A percentile compares a stretch with the other conserved stretches of the same genome.
These are phyloP conservation scores for Rhizophora apiculata DNA, from an alignment of 345 rosid genomes.

Conservation along the genomic window DNA sequence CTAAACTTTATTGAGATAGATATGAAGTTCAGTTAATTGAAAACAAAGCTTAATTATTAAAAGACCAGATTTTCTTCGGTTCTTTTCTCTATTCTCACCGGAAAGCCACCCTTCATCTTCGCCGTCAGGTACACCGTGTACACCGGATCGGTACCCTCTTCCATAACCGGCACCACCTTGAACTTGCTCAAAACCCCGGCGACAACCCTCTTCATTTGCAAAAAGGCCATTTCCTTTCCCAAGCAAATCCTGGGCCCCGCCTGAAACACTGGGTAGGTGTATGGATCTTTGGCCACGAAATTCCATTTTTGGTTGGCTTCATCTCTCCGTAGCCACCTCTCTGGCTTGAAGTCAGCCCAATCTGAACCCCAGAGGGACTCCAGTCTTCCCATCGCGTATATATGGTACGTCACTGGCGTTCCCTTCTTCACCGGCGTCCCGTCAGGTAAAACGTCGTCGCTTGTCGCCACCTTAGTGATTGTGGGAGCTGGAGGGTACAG, in stretches of 20 bases:
- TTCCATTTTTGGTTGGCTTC: slow-evolving; percentile 20
- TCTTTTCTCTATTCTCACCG: slow-evolving; percentile 43
- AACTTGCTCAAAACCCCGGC: slow-evolving; percentile 38
- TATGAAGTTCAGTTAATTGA: too few species aligned
- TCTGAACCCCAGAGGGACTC: slow-evolving; percentile 26
- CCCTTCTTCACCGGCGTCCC: slow-evolving; percentile 53
- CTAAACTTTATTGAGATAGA: too few species aligned
- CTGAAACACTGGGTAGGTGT: slow-evolving; percentile 30
- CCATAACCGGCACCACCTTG: slow-evolving; percentile 44
- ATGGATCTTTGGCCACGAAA: slow-evolving; percentile 27
- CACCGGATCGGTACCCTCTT: slow-evolving; percentile 38
- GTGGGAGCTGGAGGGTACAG: slow-evolving; percentile 56
- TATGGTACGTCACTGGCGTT: slow-evolving; percentile 34
- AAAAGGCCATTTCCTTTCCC: slow-evolving; percentile 34
- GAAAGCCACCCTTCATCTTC: slow-evolving; percentile 61
- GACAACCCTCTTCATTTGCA: slow-evolving; percentile 33
- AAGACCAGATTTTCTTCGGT: neutral
- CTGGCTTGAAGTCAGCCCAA: slow-evolving; percentile 29
- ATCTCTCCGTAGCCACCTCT: slow-evolving; percentile 33
- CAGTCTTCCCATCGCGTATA: slow-evolving; percentile 30
- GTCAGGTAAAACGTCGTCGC: slow-evolving; percentile 39
- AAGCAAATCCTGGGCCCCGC: slow-evolving; percentile 30
- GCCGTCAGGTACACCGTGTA: slow-evolving; percentile 40
- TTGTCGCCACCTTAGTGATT: slow-evolving; percentile 33
- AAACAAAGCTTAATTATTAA: too few species aligned